phyloP scores from a whole-genome alignment of 2,329 filamentous ascomycete species.

The Xylariomycetidae sp. region DNA sequence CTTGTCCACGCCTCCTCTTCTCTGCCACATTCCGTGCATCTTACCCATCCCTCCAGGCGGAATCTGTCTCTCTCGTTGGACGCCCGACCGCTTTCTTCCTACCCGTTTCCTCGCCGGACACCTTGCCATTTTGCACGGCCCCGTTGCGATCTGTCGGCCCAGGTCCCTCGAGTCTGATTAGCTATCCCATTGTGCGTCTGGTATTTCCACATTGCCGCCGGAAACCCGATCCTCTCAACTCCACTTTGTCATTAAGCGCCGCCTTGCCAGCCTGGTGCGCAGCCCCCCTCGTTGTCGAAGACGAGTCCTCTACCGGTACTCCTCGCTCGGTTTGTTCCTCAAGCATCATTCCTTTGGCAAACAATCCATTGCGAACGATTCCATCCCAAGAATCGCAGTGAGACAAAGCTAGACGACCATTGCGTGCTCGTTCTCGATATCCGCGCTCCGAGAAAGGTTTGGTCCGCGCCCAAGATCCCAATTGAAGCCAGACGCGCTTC shows the following conservation, averaged over 20 bases:
- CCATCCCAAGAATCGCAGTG: too few relatives aligned
- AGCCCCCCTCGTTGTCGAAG: constrained; percentile 14
- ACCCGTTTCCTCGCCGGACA: neutral
- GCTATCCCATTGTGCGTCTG: constrained; percentile 7
- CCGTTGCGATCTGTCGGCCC: constrained; percentile 14
- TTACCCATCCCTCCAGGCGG: neutral
- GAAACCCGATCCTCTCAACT: constrained; percentile 15
- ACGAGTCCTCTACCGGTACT: constrained; percentile 14
- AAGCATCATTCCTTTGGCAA: constrained; percentile 5
- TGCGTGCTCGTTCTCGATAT: too few relatives aligned
- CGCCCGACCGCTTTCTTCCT: constrained; percentile 7
- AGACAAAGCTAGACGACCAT: too few relatives aligned
- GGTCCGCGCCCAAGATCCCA: neutral
- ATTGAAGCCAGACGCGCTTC: constrained; percentile 3
- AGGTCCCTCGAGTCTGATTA: constrained; percentile 3
- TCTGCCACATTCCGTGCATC: constrained; percentile 14
- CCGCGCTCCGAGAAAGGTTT: neutral
- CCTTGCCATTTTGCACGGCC: constrained; percentile 22
- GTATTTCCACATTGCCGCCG: constrained; percentile 26
- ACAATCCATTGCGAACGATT: constrained; percentile 12
- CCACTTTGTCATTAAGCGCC: constrained; percentile 24
- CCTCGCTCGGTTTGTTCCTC: constrained; percentile 6
- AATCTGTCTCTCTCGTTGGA: constrained; percentile 2
- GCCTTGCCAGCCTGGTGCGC: constrained; percentile 13
- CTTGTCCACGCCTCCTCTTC: constrained; percentile 15